A percentile compares a stretch with the other conserved stretches of the same genome.
Conservation (phyloP, 495 filamentous ascomycete genomes). For the Sordaria brevicollis region DNA sequence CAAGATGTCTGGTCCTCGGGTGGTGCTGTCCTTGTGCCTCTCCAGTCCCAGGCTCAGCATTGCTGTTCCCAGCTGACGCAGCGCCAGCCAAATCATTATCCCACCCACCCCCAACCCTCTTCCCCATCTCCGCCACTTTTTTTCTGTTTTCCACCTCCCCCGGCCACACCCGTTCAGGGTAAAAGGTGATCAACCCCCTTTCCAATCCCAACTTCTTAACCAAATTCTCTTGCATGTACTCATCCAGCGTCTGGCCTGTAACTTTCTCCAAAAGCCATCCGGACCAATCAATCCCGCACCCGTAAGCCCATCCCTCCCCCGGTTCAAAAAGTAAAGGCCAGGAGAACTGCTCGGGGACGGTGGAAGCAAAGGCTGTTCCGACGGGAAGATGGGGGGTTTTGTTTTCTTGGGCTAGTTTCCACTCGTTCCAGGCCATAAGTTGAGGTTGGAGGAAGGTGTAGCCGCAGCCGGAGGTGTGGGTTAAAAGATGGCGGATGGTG, state of each 20-base stretch:
- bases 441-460: conserved; percentile 19
- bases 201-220: conserved; percentile 11
- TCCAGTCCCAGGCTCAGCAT: too few relatives aligned
- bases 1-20: not conserved
- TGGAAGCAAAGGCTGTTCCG: not conserved
- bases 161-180: conserved; percentile 6
- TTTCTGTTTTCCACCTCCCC: not conserved
- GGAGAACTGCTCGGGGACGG: conserved; percentile 16
- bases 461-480: conserved; percentile 22
- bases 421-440: conserved; percentile 9
- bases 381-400: not conserved
- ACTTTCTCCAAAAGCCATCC: conserved; percentile 22
- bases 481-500: conserved; percentile 24
- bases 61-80: too few relatives aligned
- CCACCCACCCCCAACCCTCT: conserved; percentile 3
- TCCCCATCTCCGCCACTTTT: conserved; percentile 11
- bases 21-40: not conserved
- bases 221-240: conserved; percentile 18
- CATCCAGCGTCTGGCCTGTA: conserved; percentile 14
- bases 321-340: conserved; percentile 28
- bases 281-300: conserved; percentile 24
- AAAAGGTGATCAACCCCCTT: conserved; percentile 15
- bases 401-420: not conserved
- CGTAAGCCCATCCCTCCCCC: conserved; percentile 27
- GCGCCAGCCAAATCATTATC: not conserved